A percentile compares a stretch with the other conserved stretches of the same genome.
Conservation (phyloP, 495 filamentous ascomycete species). For the Apodospora peruviana region DNA sequence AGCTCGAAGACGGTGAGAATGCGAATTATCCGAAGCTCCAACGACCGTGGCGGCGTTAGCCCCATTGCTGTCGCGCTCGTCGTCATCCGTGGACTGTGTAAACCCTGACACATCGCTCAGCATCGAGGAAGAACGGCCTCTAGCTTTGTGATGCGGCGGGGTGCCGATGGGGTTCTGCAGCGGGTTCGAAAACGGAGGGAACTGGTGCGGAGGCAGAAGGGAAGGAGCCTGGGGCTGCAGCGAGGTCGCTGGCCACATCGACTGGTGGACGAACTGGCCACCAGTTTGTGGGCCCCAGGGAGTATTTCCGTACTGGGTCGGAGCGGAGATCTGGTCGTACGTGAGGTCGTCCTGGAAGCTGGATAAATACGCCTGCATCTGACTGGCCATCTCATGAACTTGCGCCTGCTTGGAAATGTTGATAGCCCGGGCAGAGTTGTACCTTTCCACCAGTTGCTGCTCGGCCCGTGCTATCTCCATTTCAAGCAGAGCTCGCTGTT, state of each 20-base stretch:
- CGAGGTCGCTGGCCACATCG: conserved; percentile 23
- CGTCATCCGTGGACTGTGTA: conserved; percentile 51
- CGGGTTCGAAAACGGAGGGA: conserved; percentile 18
- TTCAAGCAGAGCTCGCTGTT: conserved; percentile 60
- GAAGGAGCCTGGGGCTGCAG: conserved; percentile 13
- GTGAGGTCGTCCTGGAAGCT: conserved; percentile 29
- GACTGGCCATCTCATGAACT: conserved; percentile 31
- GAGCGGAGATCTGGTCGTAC: conserved; percentile 16
- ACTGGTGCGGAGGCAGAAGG: conserved; percentile 14
- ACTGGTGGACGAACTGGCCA: conserved; percentile 11
- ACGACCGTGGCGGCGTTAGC: not conserved
- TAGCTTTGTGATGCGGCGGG: conserved; percentile 23
- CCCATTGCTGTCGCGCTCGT: conserved; percentile 14
- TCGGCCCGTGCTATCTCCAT: conserved; percentile 59
- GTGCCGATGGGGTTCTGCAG: conserved; percentile 14
- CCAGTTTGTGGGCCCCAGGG: conserved; percentile 15
- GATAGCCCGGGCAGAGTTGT: conserved; percentile 26
- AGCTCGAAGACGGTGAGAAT: not conserved
- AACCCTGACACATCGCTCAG: conserved; percentile 61
- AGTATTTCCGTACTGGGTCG: conserved; percentile 15
- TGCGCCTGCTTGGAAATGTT: conserved; percentile 39
- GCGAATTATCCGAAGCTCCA: conserved; percentile 2
- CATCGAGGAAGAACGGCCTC: conserved; percentile 63
- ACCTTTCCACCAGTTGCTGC: conserved; percentile 31
- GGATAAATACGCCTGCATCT: conserved; percentile 34